Base-by-base conservation (phyloP, 768 basidiomycete genomes). In the Collybia mongolica region DNA sequence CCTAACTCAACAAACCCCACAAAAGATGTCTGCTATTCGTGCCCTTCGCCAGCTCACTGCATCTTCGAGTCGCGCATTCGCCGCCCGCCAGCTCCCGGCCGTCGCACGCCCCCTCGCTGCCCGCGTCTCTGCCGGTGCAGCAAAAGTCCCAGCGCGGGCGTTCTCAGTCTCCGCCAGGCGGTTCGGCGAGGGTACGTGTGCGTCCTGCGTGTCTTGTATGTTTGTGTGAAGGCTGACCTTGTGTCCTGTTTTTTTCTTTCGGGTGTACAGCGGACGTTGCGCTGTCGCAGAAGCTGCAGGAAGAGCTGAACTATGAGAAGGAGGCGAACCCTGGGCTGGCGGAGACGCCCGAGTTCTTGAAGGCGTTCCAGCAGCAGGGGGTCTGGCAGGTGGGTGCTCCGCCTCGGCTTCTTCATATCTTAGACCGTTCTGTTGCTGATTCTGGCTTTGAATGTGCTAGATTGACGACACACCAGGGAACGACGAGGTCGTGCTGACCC, bases 231-330 rank as follows among this genome's bases (percentile, higher is more conserved):
- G n/a, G n/a, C 38, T 17, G n/a, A 50, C 11, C 48, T 58, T 53
- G 23, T 59, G 44, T 40, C 7, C 32, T 12, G 35, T 6, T 39
- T 14, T 44, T 19, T 18, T 15, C 23, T 56, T 37, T 53, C n/a
- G 24, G 29, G 26, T n/a, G 28, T 52, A 44, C 57, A 90, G 91
- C 84, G 51, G 91, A 95, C 64, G 72, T 89, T 26, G 66, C 81
- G 18, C 81, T 98, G 38, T 74, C 83, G 8, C 78, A 86, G 62
- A 91, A 88, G 60, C 74, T 96, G 43, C 66, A 76, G 44, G 84
- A 89, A 64, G 96, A 98, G 73, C 76, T 97, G 59, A 75, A 85
- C 60, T 97, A 88, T 64, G 95, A 99, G 73, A 73, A 81, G 53
- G 86, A 93, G 59, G 71, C 75, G 20, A 68, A 72, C 8, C 63